Conservation (phyloP, 1,139 yeast genomes). For the Geotrichum citri-aurantii region DNA sequence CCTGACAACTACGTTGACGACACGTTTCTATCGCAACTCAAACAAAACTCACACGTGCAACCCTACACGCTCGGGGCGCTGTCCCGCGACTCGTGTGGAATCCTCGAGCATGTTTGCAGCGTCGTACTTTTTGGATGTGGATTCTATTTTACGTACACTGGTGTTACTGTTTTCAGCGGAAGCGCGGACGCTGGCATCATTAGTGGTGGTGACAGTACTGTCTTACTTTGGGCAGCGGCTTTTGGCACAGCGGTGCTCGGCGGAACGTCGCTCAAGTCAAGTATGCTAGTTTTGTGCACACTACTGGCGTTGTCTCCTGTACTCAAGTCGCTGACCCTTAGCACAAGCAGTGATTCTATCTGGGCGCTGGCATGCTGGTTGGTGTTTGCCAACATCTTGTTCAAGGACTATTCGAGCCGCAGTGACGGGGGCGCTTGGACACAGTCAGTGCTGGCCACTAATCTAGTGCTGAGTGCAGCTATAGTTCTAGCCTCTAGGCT, state of each 20-base stretch:
- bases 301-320: slow-evolving; percentile 82
- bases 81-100: slow-evolving; percentile 60
- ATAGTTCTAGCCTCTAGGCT: slow-evolving; percentile 86
- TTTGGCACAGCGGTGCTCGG: slow-evolving; percentile 12
- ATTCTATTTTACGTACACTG: slow-evolving; percentile 47
- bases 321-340: slow-evolving; percentile 75
- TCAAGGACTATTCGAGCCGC: slow-evolving; percentile 53
- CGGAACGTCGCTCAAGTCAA: slow-evolving; percentile 49
- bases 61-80: slow-evolving; percentile 60
- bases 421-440: slow-evolving; percentile 26
- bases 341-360: slow-evolving; percentile 89
- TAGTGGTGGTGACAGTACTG: slow-evolving; percentile 29
- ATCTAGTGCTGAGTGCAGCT: slow-evolving; percentile 77
- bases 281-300: slow-evolving; percentile 60
- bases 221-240: slow-evolving; percentile 16
- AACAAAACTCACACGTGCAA: slow-evolving; percentile 69
- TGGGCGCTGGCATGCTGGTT: slow-evolving; percentile 89
- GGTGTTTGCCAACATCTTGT: slow-evolving; percentile 57
- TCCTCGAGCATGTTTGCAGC: slow-evolving; percentile 60
- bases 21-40: slow-evolving; percentile 71
- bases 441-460: slow-evolving; percentile 68
- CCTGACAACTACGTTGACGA: slow-evolving; percentile 88
- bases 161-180: slow-evolving; percentile 32
- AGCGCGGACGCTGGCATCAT: slow-evolving; percentile 35
- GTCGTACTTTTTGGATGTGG: slow-evolving; percentile 55